Evolutionary conservation across 108 stramenopile species (phyloP).

Genomic region (Fragilariopsis cylindrus): DNA sequence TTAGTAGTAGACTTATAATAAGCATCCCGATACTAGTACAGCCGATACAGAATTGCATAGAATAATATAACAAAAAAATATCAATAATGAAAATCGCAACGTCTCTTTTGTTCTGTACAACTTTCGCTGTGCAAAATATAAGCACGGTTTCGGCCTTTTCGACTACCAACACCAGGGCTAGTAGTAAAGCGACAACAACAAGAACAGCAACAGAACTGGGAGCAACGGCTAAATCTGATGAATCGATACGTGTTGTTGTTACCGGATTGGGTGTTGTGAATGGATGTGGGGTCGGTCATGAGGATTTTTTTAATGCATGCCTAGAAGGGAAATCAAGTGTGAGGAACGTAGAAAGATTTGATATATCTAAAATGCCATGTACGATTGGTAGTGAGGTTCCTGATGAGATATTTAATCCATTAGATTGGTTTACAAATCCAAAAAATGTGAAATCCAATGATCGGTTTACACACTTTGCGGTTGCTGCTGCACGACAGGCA

Average conservation of each 20-base stretch:
- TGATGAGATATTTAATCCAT: constrained; percentile 84
- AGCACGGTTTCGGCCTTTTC: constrained; percentile 1
- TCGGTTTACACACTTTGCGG: constrained; percentile 95
- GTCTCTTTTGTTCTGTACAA: background rate
- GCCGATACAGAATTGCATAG: no score
- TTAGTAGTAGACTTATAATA: no score
- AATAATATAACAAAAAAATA: background rate
- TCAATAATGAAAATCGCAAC: constrained; percentile 4
- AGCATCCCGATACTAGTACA: no score
- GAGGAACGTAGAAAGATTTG: constrained; percentile 73
- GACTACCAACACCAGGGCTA: constrained; percentile 9
- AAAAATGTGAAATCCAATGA: constrained; percentile 93
- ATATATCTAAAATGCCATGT: constrained; percentile 82
- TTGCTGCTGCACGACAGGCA: constrained; percentile 88
- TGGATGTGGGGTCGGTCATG: constrained; percentile 88
- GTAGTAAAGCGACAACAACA: background rate
- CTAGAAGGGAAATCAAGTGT: constrained; percentile 79
- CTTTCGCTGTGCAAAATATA: background rate
- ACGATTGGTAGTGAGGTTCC: constrained; percentile 88
- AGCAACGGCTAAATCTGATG: constrained; percentile 18
- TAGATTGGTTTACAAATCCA: constrained; percentile 79
- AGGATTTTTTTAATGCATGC: constrained; percentile 78
- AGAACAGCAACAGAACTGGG: background rate
- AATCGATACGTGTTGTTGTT: constrained; percentile 80
- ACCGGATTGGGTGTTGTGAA: constrained; percentile 92